Evolutionary conservation across 768 basidiomycete genomes (phyloP).

Genomic region (Roridomyces roridus): DNA sequence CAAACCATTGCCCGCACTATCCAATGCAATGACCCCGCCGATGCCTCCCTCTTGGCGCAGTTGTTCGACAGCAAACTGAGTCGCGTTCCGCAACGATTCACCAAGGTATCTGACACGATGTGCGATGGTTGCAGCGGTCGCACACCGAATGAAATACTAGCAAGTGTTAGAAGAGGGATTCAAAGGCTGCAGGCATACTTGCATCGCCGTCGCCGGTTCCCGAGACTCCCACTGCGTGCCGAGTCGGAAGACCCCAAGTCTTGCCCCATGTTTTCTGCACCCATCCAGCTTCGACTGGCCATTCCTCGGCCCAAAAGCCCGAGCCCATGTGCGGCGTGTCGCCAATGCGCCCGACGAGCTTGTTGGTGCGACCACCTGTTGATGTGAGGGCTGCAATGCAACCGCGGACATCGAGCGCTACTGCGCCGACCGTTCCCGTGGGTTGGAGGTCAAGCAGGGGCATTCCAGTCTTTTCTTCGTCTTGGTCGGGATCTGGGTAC

Average conservation of each 20-base stretch:
- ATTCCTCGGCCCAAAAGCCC: conserved; percentile 88
- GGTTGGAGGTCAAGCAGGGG: conserved; percentile 63
- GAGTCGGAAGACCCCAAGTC: conserved; percentile 37
- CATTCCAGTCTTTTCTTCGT: conserved; percentile 23
- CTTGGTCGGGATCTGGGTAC: conserved; percentile 23
- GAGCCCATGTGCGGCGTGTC: conserved; percentile 81
- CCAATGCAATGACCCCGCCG: conserved; percentile 80
- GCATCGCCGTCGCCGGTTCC: conserved; percentile 90
- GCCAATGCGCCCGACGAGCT: conserved; percentile 81
- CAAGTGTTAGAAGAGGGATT: neutral
- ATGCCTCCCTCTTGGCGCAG: conserved; percentile 63
- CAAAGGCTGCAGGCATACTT: conserved; percentile 30
- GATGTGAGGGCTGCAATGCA: conserved; percentile 79
- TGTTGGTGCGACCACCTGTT: conserved; percentile 85
- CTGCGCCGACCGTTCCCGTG: conserved; percentile 84
- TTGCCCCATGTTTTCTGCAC: conserved; percentile 46
- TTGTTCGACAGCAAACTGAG: conserved; percentile 60
- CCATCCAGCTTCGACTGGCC: conserved; percentile 46
- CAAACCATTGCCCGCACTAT: conserved; percentile 72
- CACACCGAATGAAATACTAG: conserved; percentile 80
- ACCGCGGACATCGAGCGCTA: conserved; percentile 76
- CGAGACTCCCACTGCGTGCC: conserved; percentile 71
- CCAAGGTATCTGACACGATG: conserved; percentile 65
- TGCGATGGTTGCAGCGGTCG: conserved; percentile 70
- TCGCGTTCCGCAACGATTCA: conserved; percentile 63